Percentiles rank a stretch among this genome's conserved stretches.
Evolutionary conservation across 495 filamentous ascomycete genomes (phyloP).

Genomic region (Darksidea phi): DNA sequence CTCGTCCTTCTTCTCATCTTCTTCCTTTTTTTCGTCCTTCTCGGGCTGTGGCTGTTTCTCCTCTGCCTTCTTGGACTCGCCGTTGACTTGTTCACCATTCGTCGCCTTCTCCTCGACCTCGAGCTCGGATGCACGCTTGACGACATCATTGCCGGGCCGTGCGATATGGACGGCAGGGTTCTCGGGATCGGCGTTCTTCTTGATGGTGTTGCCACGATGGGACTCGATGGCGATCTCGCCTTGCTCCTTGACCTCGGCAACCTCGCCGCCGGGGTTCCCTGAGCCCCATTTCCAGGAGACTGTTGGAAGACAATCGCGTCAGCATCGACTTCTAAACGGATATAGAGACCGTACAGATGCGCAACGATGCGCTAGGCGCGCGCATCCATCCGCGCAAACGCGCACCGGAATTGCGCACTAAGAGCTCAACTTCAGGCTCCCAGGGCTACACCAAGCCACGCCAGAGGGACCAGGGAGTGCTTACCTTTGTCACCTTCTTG

Average conservation of each 20-base stretch:
- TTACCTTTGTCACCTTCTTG: conserved; percentile 51
- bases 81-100: conserved; percentile 39
- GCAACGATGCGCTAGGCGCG: background rate
- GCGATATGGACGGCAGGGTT: conserved; percentile 60
- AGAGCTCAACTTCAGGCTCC: background rate
- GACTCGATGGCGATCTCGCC: conserved; percentile 59
- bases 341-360: background rate
- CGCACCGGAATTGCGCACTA: background rate
- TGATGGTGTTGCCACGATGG: conserved; percentile 61
- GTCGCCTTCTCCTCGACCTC: conserved; percentile 38
- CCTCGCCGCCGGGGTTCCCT: conserved; percentile 54
- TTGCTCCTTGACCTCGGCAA: conserved; percentile 57
- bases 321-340: background rate
- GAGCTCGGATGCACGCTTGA: conserved; percentile 58
- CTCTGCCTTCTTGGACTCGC: conserved; percentile 37
- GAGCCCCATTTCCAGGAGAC: conserved; percentile 61
- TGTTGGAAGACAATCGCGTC: conserved; percentile 30
- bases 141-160: conserved; percentile 62
- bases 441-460: background rate
- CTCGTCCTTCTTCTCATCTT: conserved; percentile 26
- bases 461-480: conserved; percentile 6
- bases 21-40: conserved; percentile 14
- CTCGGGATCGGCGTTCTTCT: conserved; percentile 56
- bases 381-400: conserved; percentile 10
- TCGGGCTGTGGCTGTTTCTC: conserved; percentile 14